These are phyloP conservation scores for Aspergillus sp. DNA, from an alignment of 2,329 filamentous ascomycete species.

Conservation along the genomic window DNA sequence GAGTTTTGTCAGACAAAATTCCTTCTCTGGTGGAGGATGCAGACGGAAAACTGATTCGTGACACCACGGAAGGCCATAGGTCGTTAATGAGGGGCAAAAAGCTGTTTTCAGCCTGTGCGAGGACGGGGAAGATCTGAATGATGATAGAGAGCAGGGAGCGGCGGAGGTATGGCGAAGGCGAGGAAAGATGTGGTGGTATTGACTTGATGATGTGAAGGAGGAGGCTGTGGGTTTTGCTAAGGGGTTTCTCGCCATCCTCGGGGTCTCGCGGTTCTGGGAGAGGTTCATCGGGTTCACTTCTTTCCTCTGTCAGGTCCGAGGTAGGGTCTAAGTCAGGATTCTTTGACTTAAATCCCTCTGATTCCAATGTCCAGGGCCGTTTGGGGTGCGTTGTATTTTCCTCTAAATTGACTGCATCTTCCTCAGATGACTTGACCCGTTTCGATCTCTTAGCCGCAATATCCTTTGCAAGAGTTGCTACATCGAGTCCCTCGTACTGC, in stretches of 20 bases:
- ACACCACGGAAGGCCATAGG: constrained; percentile 70
- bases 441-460: constrained; percentile 28
- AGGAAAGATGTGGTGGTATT: constrained; percentile 85
- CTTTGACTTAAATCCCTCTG: constrained; percentile 18
- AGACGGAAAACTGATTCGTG: constrained; percentile 26
- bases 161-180: constrained; percentile 69
- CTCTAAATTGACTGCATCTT: constrained; percentile 17
- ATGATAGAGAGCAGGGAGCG: constrained; percentile 71
- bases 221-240: constrained; percentile 69
- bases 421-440: constrained; percentile 14
- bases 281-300: constrained; percentile 25
- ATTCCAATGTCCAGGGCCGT: constrained; percentile 23
- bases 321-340: constrained; percentile 21
- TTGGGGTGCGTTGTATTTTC: constrained; percentile 21
- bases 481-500: constrained; percentile 20
- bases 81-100: constrained; percentile 86
- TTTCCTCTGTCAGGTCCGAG: constrained; percentile 26
- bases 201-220: constrained; percentile 73
- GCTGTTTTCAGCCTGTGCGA: constrained; percentile 68
- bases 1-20: constrained; percentile 22
- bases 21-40: constrained; percentile 49
- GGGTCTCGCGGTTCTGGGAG: constrained; percentile 38
- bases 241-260: constrained; percentile 51
- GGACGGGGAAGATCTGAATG: constrained; percentile 59
- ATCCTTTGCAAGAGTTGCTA: constrained; percentile 27